Conservation (phyloP, 257 asterid species). For the Henckelia pumila region DNA sequence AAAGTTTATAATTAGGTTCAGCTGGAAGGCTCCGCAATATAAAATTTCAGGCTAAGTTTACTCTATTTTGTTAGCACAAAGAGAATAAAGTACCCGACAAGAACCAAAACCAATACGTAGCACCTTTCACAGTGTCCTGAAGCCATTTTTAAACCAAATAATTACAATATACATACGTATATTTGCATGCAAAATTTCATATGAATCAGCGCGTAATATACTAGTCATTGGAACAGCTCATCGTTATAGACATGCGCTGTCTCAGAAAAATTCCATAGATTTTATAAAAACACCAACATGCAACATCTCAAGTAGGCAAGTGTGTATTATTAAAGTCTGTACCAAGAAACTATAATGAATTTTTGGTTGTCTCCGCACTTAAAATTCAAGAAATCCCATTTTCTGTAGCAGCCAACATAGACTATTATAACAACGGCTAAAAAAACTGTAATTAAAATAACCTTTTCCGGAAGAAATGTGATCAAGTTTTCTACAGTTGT, state of each 20-base stretch:
- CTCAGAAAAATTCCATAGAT: neutral
- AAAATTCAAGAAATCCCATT: neutral
- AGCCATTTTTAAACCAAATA: constrained; percentile 12
- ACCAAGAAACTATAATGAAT: neutral
- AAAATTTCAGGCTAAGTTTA: neutral
- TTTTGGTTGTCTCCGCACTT: neutral
- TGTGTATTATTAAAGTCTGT: neutral
- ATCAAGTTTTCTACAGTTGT: constrained; percentile 4
- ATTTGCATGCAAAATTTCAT: neutral
- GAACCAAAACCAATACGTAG: neutral
- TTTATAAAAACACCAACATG: neutral
- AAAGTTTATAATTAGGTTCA: too few species aligned
- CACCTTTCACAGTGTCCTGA: constrained; percentile 21
- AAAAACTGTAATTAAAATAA: neutral
- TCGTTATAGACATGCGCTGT: neutral
- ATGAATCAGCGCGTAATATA: neutral
- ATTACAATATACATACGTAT: neutral
- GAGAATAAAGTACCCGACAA: neutral
- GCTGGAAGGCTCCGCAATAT: neutral
- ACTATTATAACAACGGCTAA: neutral
- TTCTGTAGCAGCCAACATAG: neutral
- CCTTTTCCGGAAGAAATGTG: constrained; percentile 3
- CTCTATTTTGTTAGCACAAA: neutral
- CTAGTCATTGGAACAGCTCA: constrained; percentile 17
- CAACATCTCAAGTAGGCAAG: neutral